Percentiles rank a stretch among this genome's conserved stretches.
phyloP scores from a whole-genome alignment of 257 asterid species.

The Solanum pinnatisectum region DNA sequence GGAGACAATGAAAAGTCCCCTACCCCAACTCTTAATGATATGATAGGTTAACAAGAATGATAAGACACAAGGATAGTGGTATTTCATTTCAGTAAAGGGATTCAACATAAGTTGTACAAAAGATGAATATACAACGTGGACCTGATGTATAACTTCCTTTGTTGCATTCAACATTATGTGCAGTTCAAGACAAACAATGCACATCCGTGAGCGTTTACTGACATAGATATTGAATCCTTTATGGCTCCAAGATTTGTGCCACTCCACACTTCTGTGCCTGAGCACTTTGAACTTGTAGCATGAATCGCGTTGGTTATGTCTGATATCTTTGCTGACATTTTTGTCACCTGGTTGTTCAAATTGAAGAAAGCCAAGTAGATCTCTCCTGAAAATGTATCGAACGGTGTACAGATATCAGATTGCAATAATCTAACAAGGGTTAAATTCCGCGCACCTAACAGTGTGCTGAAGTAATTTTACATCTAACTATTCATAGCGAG shows the following conservation, averaged over 20 bases:
- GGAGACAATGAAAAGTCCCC: neutral
- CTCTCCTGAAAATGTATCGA: constrained; percentile 38
- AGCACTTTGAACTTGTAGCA: constrained; percentile 27
- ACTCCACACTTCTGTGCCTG: constrained; percentile 68
- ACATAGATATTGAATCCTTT: constrained; percentile 26
- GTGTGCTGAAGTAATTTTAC: neutral
- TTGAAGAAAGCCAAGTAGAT: constrained; percentile 77
- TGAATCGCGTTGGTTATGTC: constrained; percentile 50
- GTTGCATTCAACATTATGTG: constrained; percentile 7
- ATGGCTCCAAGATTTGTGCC: constrained; percentile 48
- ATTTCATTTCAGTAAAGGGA: neutral
- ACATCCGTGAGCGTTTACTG: constrained; percentile 52
- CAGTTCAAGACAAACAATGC: constrained; percentile 62
- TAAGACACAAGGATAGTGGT: neutral
- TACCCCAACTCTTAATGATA: neutral
- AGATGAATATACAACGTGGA: neutral
- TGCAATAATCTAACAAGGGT: neutral
- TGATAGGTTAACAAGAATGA: neutral
- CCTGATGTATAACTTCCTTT: neutral
- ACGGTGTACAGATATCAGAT: neutral
- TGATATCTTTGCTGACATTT: constrained; percentile 28
- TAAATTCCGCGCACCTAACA: neutral
- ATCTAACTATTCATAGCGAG: neutral
- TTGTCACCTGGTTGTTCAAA: constrained; percentile 27
- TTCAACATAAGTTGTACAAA: neutral